Evolutionary conservation across 2,329 filamentous ascomycete species (phyloP).

Genomic region (Leptoxyphium fumago): DNA sequence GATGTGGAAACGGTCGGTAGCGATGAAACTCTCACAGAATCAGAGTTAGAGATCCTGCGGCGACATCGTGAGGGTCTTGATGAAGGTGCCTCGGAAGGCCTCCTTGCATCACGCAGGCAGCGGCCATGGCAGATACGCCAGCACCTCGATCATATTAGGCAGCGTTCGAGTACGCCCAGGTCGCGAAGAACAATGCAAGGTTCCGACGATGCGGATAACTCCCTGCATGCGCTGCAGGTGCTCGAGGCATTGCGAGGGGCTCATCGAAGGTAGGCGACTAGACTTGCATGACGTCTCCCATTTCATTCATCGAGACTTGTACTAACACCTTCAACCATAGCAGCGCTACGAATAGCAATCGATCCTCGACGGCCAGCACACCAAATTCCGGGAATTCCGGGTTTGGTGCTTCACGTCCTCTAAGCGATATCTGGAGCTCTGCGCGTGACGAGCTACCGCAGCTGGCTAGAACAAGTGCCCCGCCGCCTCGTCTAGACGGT

Average conservation of each 20-base stretch:
- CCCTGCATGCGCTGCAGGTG: conserved; percentile 27
- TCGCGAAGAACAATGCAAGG: too few species aligned
- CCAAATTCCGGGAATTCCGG: conserved; percentile 3
- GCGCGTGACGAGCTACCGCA: conserved; percentile 15
- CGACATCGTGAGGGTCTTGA: conserved; percentile 20
- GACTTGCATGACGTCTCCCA: conserved; percentile 11
- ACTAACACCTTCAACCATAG: conserved; percentile 14
- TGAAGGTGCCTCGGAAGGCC: conserved; percentile 25
- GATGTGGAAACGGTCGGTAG: neutral
- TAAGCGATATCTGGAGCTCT: conserved; percentile 13
- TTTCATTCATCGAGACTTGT: conserved; percentile 29
- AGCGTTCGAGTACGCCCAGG: too few species aligned
- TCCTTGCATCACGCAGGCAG: conserved; percentile 17
- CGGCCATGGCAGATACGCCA: too few species aligned
- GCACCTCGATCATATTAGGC: too few species aligned
- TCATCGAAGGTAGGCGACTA: conserved; percentile 17
- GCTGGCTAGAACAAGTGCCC: conserved; percentile 13
- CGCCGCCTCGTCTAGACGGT: conserved; percentile 4
- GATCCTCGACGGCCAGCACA: conserved; percentile 5
- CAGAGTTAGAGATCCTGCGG: conserved; percentile 7
- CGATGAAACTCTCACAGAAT: neutral
- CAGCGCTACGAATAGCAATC: neutral
- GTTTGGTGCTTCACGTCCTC: conserved; percentile 4
- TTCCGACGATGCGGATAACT: too few species aligned
- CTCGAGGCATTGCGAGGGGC: conserved; percentile 30